Base-by-base conservation (phyloP, 768 basidiomycete species). In the Mycena haematopus region DNA sequence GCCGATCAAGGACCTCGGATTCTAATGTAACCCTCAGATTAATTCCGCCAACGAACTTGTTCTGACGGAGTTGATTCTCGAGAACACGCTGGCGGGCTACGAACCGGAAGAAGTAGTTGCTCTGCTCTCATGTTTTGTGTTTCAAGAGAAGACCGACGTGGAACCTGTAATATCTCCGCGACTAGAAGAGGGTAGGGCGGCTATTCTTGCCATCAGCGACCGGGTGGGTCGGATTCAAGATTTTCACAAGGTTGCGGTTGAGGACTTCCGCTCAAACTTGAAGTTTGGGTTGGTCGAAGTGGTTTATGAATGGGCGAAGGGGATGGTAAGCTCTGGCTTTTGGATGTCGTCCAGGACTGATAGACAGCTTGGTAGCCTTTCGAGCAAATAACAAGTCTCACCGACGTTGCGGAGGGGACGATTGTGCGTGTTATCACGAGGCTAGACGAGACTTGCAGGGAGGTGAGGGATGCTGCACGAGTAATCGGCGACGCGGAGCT, bases 291-390 rank as follows among this genome's bases (percentile, higher is more conserved):
- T 99, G 24, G 86, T 93, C 10, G 96, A 99, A 72, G 97, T 96
- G 1, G 97, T 98, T 8, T 98, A 99, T 72, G 97, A 99, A 75
- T 99, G 97, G 97, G 96, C 97, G 0, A 94, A 91, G 74, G 97
- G 97, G 56, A 98, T 96, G 96, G 96, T 96, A 69, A 68, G 87
- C 65, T 53, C n/a, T 13, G 21, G 29, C 1, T 10, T 45, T 52
- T 51, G 35, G 42, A n/a, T 44, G 21, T n/a, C 21, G 14, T 27
- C 29, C 45, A 14, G 13, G 24, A 45, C 38, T 64, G 36, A 68
- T 50, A 9, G 27, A 50, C 22, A 19, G 46, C 24, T 45, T 29
- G 46, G 54, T 65, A 99, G 96, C 93, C 97, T 0, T 99, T 99
- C 74, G 88, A 95, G 71, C 91, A 99, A 73, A 96, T 99, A 68